A percentile compares a stretch with the other conserved stretches of the same genome.
phyloP scores from a whole-genome alignment of 2,329 filamentous ascomycete genomes.

The Rhexocercosporidium sp. region DNA sequence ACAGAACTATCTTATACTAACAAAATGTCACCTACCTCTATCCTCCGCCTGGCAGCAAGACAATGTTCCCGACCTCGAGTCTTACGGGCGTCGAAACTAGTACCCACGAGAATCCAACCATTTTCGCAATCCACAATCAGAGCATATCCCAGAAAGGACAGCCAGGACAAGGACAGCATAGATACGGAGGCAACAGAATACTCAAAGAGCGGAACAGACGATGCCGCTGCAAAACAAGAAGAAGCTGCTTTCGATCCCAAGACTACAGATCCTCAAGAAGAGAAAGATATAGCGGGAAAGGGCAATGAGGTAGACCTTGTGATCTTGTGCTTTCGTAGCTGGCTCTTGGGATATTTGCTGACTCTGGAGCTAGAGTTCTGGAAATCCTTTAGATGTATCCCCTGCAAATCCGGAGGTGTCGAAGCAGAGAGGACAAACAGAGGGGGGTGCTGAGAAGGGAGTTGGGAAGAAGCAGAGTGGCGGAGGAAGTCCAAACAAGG shows the following conservation, averaged over 20 bases:
- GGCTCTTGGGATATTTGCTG: not conserved
- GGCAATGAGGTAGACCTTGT: slow-evolving; percentile 36
- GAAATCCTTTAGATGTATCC: slow-evolving; percentile 62
- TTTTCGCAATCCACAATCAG: slow-evolving; percentile 7
- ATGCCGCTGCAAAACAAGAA: slow-evolving; percentile 52
- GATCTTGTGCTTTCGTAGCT: not conserved
- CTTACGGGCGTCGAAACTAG: not conserved
- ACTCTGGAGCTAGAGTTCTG: slow-evolving; percentile 34
- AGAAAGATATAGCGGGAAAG: slow-evolving; percentile 51
- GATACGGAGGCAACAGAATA: slow-evolving; percentile 70
- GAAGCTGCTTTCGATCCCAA: not conserved
- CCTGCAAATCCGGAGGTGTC: slow-evolving; percentile 65
- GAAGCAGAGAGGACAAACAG: slow-evolving; percentile 49
- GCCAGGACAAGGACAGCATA: slow-evolving; percentile 65
- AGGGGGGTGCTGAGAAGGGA: slow-evolving; percentile 50
- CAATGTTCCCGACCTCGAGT: slow-evolving; percentile 1
- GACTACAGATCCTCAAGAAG: slow-evolving; percentile 69
- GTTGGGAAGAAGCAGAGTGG: slow-evolving; percentile 48
- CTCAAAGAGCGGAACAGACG: slow-evolving; percentile 69
- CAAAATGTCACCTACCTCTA: slow-evolving; percentile 7
- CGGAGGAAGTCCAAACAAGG: slow-evolving; percentile 46
- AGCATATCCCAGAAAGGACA: slow-evolving; percentile 47
- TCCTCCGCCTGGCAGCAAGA: not conserved
- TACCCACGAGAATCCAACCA: not conserved
- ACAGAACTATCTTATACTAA: not conserved